Conservation (phyloP, 2,329 filamentous ascomycete genomes). For the Tolypocladium guangdongense region DNA sequence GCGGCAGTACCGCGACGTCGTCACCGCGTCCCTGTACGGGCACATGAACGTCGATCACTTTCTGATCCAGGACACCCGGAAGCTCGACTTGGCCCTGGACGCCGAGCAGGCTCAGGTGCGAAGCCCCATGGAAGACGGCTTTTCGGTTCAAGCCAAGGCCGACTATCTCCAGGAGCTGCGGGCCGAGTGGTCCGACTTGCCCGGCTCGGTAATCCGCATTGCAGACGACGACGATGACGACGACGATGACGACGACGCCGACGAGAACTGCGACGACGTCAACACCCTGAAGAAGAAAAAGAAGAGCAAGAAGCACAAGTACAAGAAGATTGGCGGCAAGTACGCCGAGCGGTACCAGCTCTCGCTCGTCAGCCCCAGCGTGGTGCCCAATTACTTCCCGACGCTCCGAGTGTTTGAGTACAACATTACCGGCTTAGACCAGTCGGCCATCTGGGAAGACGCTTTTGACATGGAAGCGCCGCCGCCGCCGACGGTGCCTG, state of each 20-base stretch:
- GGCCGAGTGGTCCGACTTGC: constrained; percentile 65
- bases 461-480: constrained; percentile 8
- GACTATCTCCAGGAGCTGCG: constrained; percentile 73
- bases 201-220: constrained; percentile 32
- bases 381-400: constrained; percentile 89
- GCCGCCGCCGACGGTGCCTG: background rate
- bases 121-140: constrained; percentile 32
- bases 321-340: constrained; percentile 58
- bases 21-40: constrained; percentile 70
- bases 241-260: constrained; percentile 7
- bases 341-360: constrained; percentile 81
- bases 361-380: constrained; percentile 69
- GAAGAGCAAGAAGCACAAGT: constrained; percentile 38
- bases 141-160: constrained; percentile 49
- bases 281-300: constrained; percentile 17
- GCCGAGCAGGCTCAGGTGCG: constrained; percentile 15
- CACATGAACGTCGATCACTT: constrained; percentile 99
- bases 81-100: constrained; percentile 51
- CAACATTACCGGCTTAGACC: constrained; percentile 71
- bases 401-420: constrained; percentile 88
- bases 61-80: constrained; percentile 73
- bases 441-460: constrained; percentile 35
- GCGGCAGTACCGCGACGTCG: constrained; percentile 80
- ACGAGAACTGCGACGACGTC: constrained; percentile 10
- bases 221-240: constrained; percentile 9